A percentile compares a stretch with the other conserved stretches of the same genome.
Conservation (phyloP, 257 asterid genomes). For the Verbascum thapsus region DNA sequence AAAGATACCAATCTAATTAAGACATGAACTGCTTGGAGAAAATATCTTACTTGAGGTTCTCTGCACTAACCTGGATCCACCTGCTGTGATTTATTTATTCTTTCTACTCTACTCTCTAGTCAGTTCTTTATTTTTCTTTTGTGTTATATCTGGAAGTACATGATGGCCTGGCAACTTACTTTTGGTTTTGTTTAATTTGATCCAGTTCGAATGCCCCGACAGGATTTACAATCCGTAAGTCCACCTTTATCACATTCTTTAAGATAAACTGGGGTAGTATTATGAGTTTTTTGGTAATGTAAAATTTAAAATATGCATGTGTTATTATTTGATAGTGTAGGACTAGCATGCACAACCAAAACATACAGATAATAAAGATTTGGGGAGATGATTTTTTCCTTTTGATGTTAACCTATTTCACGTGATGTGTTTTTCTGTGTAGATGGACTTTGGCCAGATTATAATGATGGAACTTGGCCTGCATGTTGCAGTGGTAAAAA, state of each 20-base stretch:
- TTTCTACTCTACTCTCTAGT: slow-evolving; percentile 23
- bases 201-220: slow-evolving; percentile 66
- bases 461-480: slow-evolving; percentile 95
- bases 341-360: slow-evolving; percentile 12
- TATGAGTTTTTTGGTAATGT: slow-evolving; percentile 14
- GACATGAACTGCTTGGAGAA: neutral
- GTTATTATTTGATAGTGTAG: neutral
- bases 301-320: slow-evolving; percentile 13
- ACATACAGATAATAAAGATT: slow-evolving; percentile 6
- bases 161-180: slow-evolving; percentile 32
- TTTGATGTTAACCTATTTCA: slow-evolving; percentile 22
- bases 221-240: slow-evolving; percentile 88
- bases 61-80: slow-evolving; percentile 3
- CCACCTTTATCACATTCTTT: slow-evolving; percentile 23
- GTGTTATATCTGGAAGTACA: slow-evolving; percentile 3
- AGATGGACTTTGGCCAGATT: slow-evolving; percentile 97
- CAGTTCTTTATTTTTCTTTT: neutral
- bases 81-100: slow-evolving; percentile 15
- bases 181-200: slow-evolving; percentile 29
- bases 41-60: slow-evolving; percentile 9
- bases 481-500: slow-evolving; percentile 73
- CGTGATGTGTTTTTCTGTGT: slow-evolving; percentile 31
- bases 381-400: slow-evolving; percentile 8
- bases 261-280: slow-evolving; percentile 16
- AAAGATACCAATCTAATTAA: neutral